Conservation (phyloP, 768 basidiomycete genomes). For the Lactifluus subvellereus region DNA sequence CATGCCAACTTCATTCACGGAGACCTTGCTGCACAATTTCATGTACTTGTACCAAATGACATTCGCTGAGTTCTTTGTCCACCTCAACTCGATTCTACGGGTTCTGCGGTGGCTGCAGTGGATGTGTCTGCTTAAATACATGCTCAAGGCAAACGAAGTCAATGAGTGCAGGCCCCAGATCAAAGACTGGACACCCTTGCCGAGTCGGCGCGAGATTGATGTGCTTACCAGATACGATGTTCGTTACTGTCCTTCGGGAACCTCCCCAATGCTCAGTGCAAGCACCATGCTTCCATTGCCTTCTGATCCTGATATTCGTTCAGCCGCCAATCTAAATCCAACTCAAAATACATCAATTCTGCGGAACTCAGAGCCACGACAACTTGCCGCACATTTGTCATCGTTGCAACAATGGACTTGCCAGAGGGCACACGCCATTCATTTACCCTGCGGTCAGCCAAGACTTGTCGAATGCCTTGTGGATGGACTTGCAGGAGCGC, state of each 20-base stretch:
- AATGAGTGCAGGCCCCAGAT: conserved; percentile 77
- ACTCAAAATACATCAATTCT: conserved; percentile 97
- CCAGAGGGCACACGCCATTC: conserved; percentile 93
- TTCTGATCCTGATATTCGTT: conserved; percentile 98
- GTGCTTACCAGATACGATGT: conserved; percentile 82
- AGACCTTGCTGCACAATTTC: too few relatives aligned
- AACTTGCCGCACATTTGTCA: conserved; percentile 96
- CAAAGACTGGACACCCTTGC: conserved; percentile 37
- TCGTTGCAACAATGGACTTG: conserved; percentile 84
- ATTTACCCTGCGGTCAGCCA: conserved; percentile 86
- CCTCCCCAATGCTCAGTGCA: conserved; percentile 89
- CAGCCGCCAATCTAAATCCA: conserved; percentile 92
- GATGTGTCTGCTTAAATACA: conserved; percentile 78
- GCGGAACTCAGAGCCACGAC: conserved; percentile 92
- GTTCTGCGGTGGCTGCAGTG: conserved; percentile 93
- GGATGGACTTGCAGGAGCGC: conserved; percentile 96
- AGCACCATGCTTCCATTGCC: conserved; percentile 92
- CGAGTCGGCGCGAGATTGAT: background rate
- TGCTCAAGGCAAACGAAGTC: conserved; percentile 91
- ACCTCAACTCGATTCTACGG: conserved; percentile 76
- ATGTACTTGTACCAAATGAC: conserved; percentile 79
- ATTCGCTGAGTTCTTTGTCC: conserved; percentile 89
- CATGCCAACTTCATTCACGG: too few relatives aligned
- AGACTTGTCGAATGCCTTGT: conserved; percentile 91
- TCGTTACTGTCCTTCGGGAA: conserved; percentile 88